Evolutionary conservation across 805 yeast genomes (phyloP).

Genomic region (Wickerhamiella slavikovae): DNA sequence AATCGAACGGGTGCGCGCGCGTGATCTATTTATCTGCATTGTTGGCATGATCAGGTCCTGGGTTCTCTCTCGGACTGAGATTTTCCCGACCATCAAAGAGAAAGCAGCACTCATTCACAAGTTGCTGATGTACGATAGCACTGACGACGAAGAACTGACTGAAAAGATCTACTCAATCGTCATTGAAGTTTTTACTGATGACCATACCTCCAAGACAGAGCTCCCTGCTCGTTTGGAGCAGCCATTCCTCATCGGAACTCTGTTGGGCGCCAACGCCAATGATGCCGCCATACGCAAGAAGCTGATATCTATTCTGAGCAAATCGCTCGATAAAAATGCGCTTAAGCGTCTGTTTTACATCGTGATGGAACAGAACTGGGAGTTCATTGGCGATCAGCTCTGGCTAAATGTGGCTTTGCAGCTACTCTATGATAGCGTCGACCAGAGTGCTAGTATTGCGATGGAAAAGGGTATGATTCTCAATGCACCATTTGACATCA

Average conservation of each 20-base stretch:
- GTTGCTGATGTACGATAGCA: constrained; percentile 78
- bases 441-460: constrained; percentile 26
- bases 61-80: constrained; percentile 68
- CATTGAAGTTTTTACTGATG: constrained; percentile 69
- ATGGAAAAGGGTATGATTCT: constrained; percentile 15
- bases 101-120: constrained; percentile 85
- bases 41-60: constrained; percentile 64
- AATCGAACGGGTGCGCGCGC: constrained; percentile 73
- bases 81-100: constrained; percentile 88
- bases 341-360: constrained; percentile 67
- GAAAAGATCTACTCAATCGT: constrained; percentile 70
- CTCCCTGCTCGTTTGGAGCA: constrained; percentile 89
- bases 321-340: constrained; percentile 58
- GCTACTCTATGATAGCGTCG: constrained; percentile 60
- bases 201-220: constrained; percentile 60
- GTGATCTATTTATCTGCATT: constrained; percentile 50
- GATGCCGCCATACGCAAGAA: constrained; percentile 55
- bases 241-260: constrained; percentile 85
- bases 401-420: constrained; percentile 93
- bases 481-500: neutral
- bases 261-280: constrained; percentile 25
- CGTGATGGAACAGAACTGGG: constrained; percentile 96
- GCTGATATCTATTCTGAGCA: constrained; percentile 59
- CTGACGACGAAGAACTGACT: constrained; percentile 56
- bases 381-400: constrained; percentile 71